Percentiles rank a stretch among this genome's conserved stretches.
Conservation (phyloP, 225 moss, liverwort and hornwort species). For the Neckera pumila region DNA sequence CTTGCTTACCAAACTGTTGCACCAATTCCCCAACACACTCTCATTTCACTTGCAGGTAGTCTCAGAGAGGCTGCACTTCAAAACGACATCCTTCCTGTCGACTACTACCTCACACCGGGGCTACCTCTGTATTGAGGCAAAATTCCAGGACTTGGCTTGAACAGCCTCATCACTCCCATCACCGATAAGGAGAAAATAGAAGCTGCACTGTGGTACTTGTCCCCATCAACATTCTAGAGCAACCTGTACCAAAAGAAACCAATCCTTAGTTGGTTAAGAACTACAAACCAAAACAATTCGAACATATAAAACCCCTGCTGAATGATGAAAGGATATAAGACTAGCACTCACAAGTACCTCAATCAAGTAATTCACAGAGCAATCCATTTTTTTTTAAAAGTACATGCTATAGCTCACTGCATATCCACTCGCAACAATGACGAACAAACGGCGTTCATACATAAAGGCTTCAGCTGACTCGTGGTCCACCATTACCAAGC, state of each 20-base stretch:
- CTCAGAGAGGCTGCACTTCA: not conserved
- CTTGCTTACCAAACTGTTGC: not conserved
- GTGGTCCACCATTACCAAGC: not conserved
- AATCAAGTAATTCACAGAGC: not conserved
- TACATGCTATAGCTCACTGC: not conserved
- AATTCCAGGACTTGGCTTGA: not conserved
- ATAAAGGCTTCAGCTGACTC: not conserved
- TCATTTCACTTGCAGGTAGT: not conserved
- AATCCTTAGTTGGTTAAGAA: not conserved
- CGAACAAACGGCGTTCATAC: not conserved
- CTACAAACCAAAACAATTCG: not conserved
- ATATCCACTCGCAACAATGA: not conserved
- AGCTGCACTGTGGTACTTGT: not conserved
- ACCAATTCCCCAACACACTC: not conserved
- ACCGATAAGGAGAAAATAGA: not conserved
- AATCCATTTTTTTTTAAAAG: not conserved
- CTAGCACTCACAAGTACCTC: not conserved
- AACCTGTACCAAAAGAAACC: not conserved
- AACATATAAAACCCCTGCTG: not conserved
- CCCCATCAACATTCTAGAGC: not conserved
- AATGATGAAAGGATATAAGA: not conserved
- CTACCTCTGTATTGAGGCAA: not conserved
- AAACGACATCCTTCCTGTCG: not conserved
- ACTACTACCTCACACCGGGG: not conserved
- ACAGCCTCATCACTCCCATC: slow-evolving; percentile 4